Base-by-base conservation (phyloP, 2,329 filamentous ascomycete species). In the Aspergillus piperis region DNA sequence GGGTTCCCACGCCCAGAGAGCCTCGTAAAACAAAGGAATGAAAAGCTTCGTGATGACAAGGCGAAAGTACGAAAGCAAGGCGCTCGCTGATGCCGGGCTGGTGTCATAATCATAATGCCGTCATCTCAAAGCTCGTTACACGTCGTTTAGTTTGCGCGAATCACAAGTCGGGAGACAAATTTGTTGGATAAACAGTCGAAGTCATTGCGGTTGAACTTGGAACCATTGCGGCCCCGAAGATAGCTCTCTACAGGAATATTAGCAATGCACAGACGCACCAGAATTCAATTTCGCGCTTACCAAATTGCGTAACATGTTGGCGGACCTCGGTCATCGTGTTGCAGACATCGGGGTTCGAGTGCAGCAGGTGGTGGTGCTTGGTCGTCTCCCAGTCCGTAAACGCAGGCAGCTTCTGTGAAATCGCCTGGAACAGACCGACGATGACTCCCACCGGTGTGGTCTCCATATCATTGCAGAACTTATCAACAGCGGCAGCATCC, bases 401-500 rank as follows among this genome's bases (percentile, higher is more conserved):
- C 19, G 91, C 85, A 4, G 94, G 94, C 47, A 97, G 85, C 81
- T 98, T 97, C 80, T 96, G 94, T 1, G 93, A 97, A 74, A 98
- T 98, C 77, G 94, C 94, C 70, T 96, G 92, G 87, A 98, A 98
- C 30, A 98, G 86, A 49, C 94, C 94, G 65, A 96, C 92, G 71
- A 98, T 96, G 70, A 98, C 94, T 70, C 94, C 94, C 44, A 98
- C 93, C 0, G 94, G 94, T 7, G 90, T 96, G 8, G 90, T 91
- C 81, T 98, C 94, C 94, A 98, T 98, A 73, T 98, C 94, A 60
- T 83, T 86, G 82, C 93, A 97, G 83, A 98, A 98, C 81, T 96
- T 96, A 73, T 94, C 88, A 64, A 96, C 93, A 5, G 90, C 90
- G 53, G 85, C 83, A 57, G 90, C 85, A 75, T 97, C 93, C 76